Conservation (phyloP, 1,139 yeast genomes). For the Sugiyamaella castrensis region DNA sequence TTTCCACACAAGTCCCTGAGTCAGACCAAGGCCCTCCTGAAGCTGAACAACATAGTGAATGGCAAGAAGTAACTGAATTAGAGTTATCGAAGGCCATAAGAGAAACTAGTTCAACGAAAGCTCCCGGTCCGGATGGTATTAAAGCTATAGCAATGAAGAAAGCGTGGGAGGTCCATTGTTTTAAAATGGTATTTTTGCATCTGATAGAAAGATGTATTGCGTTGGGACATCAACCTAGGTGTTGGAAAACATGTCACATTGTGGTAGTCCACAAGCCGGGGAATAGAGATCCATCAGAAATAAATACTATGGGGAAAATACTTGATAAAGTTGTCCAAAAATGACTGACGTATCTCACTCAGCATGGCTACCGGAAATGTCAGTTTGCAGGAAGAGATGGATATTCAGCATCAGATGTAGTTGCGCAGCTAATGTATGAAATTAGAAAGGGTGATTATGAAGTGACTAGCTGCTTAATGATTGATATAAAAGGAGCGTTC, state of each 20-base stretch:
- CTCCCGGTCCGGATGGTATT: conserved; percentile 4
- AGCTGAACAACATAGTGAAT: too few species aligned
- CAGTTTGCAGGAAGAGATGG: conserved; percentile 18
- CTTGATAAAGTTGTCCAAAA: neutral
- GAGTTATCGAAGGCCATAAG: too few species aligned
- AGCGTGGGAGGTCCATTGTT: neutral
- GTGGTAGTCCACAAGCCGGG: neutral
- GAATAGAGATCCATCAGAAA: neutral
- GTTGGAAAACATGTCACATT: neutral
- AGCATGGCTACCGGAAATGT: too few species aligned
- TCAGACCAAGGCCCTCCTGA: too few species aligned
- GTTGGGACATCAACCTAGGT: too few species aligned
- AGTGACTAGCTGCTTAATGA: too few species aligned
- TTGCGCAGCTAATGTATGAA: conserved; percentile 7
- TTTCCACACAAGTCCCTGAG: too few species aligned
- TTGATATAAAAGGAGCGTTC: neutral
- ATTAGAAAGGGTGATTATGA: too few species aligned
- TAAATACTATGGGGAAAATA: neutral
- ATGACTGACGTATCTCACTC: neutral
- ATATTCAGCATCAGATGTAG: conserved; percentile 17
- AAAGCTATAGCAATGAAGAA: neutral
- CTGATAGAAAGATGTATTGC: too few species aligned
- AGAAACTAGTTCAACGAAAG: conserved; percentile 1
- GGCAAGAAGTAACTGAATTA: too few species aligned
- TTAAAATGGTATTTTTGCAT: too few species aligned